These are phyloP conservation scores for Bidens hawaiensis DNA, from an alignment of 140 eudicot species.

Conservation along the genomic window DNA sequence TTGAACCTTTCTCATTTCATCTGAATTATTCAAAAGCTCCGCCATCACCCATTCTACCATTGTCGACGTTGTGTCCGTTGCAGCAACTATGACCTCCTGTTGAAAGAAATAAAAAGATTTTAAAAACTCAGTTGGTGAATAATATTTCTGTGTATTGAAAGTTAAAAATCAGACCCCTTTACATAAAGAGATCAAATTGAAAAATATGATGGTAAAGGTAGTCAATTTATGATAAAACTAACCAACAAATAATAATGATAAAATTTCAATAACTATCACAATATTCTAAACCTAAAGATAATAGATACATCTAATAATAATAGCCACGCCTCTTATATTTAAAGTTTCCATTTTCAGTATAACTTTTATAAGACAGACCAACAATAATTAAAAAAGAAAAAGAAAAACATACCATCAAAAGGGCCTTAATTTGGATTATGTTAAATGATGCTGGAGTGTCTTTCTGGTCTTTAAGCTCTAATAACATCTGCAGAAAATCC, in stretches of 20 bases:
- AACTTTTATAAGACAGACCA: background rate
- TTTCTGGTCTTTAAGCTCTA: constrained; percentile 36
- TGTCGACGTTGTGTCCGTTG: constrained; percentile 48
- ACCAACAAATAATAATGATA: background rate
- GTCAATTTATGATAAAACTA: no score
- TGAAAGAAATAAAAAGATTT: no score
- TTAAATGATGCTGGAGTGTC: constrained; percentile 27
- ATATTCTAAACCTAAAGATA: background rate
- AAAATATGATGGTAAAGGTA: background rate
- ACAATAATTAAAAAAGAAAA: background rate
- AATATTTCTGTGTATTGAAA: background rate
- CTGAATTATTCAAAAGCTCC: constrained; percentile 37
- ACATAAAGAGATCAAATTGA: background rate
- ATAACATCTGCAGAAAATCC: constrained; percentile 40
- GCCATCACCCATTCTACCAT: constrained; percentile 48
- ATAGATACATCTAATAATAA: background rate
- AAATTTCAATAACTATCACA: background rate
- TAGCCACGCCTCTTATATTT: background rate
- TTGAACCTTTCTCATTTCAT: constrained; percentile 26
- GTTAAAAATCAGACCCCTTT: background rate
- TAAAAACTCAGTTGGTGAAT: background rate
- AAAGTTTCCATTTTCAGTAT: background rate
- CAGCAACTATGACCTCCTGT: constrained; percentile 46
- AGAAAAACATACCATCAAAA: constrained; percentile 33
- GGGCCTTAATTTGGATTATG: constrained; percentile 35